A percentile compares a stretch with the other conserved stretches of the same genome.
These are phyloP conservation scores for Taxawa tesnikishii DNA, from an alignment of 2,329 filamentous ascomycete species.

Conservation along the genomic window DNA sequence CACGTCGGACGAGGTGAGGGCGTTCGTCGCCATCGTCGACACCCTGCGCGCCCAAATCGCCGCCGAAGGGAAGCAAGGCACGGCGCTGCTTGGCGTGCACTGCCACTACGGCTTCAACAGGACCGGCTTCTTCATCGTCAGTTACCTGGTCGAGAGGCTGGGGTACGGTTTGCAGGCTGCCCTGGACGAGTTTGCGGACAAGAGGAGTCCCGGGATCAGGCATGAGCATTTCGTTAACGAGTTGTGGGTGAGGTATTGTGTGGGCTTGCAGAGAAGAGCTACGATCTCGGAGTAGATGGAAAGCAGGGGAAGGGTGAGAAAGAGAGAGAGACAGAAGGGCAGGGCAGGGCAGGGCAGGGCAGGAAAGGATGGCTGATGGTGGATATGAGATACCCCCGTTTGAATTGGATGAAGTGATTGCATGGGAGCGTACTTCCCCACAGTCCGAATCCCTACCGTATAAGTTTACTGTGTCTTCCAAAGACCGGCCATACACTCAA, in stretches of 20 bases:
- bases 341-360: no score
- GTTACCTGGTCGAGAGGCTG: slow-evolving; percentile 76
- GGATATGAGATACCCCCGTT: no score
- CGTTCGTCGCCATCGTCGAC: slow-evolving; percentile 49
- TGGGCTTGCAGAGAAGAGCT: slow-evolving; percentile 28
- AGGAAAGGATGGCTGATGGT: no score
- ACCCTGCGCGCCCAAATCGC: slow-evolving; percentile 16
- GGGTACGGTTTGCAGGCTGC: slow-evolving; percentile 62
- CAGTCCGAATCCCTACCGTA: no score
- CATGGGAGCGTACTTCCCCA: no score
- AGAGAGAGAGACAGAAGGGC: no score
- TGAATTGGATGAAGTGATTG: no score
- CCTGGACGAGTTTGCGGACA: slow-evolving; percentile 61
- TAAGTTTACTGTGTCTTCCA: no score
- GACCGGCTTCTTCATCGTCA: slow-evolving; percentile 82
- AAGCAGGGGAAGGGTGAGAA: no score
- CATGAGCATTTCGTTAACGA: slow-evolving; percentile 83
- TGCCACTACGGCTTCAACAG: slow-evolving; percentile 96
- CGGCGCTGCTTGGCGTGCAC: slow-evolving; percentile 59
- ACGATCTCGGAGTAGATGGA: slow-evolving; percentile 6
- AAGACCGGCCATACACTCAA: no score
- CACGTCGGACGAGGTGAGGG: slow-evolving; percentile 44
- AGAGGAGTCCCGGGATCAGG: slow-evolving; percentile 70
- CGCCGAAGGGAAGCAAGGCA: slow-evolving; percentile 26
- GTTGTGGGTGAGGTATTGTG: slow-evolving; percentile 64